Percentiles rank a stretch among this genome's conserved stretches.
phyloP scores from a whole-genome alignment of 2,329 filamentous ascomycete genomes.

The Aulographum hederae region DNA sequence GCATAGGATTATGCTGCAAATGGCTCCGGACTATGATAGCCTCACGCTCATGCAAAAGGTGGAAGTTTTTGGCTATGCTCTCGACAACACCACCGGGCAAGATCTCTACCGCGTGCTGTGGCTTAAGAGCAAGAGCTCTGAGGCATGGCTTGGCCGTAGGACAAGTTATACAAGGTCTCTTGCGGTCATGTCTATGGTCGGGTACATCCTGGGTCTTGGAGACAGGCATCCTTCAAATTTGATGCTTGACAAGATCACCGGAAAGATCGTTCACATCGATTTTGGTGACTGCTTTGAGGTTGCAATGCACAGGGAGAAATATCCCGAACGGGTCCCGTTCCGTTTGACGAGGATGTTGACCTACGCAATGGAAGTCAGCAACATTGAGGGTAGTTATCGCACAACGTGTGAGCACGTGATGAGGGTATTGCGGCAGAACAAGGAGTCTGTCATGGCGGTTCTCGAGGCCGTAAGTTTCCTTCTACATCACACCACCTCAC shows the following conservation, averaged over 20 bases:
- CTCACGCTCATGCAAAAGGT: constrained; percentile 99
- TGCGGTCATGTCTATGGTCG: constrained; percentile 99
- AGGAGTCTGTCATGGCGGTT: constrained; percentile 96
- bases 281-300: constrained; percentile 99
- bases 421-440: constrained; percentile 89
- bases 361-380: constrained; percentile 99
- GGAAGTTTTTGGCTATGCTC: constrained; percentile 95
- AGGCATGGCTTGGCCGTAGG: constrained; percentile 89
- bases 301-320: constrained; percentile 98
- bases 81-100: constrained; percentile 98
- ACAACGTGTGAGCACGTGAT: constrained; percentile 98
- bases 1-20: constrained; percentile 98
- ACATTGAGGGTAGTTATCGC: constrained; percentile 95
- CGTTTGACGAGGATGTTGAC: constrained; percentile 96
- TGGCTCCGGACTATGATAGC: constrained; percentile 98
- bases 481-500: no score
- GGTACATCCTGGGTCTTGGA: constrained; percentile 90
- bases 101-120: constrained; percentile 95
- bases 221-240: constrained; percentile 96
- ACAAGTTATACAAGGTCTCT: constrained; percentile 98
- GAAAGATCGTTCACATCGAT: constrained; percentile 96
- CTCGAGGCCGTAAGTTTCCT: constrained; percentile 75
- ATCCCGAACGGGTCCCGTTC: constrained; percentile 94
- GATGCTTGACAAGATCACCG: constrained; percentile 89
- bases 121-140: constrained; percentile 96